Evolutionary conservation across 495 filamentous ascomycete species (phyloP).

Genomic region (Parathielavia appendiculata): DNA sequence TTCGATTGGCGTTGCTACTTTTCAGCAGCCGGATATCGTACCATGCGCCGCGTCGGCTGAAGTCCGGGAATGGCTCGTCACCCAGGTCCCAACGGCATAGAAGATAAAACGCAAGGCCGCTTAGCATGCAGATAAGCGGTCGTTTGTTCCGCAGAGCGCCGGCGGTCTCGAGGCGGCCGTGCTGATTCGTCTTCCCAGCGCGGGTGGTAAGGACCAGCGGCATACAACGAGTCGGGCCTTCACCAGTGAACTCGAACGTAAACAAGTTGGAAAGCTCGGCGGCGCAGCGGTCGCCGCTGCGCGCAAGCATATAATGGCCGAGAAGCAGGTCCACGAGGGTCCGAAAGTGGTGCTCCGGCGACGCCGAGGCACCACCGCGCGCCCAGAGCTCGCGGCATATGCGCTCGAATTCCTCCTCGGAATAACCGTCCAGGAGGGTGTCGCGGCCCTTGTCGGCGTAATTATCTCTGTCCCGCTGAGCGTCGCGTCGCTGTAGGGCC

Average conservation of each 20-base stretch:
- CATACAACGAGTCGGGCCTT: neutral
- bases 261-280: neutral
- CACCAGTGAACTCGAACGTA: neutral
- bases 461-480: neutral
- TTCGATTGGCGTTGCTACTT: neutral
- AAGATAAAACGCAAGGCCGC: neutral
- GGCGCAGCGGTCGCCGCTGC: neutral
- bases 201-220: neutral
- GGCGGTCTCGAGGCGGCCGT: neutral
- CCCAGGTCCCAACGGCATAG: neutral
- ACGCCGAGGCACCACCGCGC: neutral
- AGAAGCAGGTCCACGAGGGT: neutral
- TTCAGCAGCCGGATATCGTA: constrained; percentile 1
- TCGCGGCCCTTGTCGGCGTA: constrained; percentile 1
- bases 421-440: neutral
- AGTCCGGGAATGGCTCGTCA: neutral
- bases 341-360: neutral
- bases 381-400: neutral
- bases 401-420: neutral
- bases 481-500: neutral
- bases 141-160: neutral
- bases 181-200: neutral
- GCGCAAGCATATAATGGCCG: neutral
- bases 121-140: neutral
- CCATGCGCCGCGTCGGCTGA: neutral